Conservation (phyloP, 2,329 filamentous ascomycete genomes). For the Diplodia sapinea region DNA sequence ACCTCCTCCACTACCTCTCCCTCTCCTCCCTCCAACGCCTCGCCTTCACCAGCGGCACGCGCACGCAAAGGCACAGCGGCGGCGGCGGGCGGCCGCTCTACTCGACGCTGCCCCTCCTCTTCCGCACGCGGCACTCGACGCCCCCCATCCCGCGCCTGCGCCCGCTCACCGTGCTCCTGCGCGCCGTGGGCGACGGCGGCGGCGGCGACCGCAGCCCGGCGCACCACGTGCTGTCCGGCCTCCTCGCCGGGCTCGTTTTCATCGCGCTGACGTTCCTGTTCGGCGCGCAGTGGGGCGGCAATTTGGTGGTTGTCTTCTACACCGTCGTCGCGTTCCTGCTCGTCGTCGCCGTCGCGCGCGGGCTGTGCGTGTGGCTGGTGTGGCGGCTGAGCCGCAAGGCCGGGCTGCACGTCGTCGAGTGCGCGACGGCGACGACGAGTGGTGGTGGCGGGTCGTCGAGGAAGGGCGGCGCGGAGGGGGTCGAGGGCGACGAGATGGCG, state of each 20-base stretch:
- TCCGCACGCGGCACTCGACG: neutral
- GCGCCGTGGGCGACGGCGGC: neutral
- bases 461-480: neutral
- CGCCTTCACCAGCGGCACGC: neutral
- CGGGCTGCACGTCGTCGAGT: neutral
- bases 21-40: neutral
- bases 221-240: neutral
- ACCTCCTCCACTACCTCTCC: neutral
- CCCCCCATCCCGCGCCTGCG: neutral
- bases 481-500: neutral
- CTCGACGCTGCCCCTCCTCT: neutral
- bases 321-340: neutral
- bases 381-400: neutral
- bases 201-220: neutral
- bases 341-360: neutral
- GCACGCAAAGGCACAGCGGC: no score
- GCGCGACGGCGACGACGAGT: neutral
- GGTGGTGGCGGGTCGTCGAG: no score
- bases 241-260: neutral
- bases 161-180: neutral
- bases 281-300: neutral
- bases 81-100: neutral
- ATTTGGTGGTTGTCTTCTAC: neutral
- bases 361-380: neutral
- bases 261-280: neutral